Conservation (phyloP, 1,284 basidiomycete species). For the Peniophora sp. region DNA sequence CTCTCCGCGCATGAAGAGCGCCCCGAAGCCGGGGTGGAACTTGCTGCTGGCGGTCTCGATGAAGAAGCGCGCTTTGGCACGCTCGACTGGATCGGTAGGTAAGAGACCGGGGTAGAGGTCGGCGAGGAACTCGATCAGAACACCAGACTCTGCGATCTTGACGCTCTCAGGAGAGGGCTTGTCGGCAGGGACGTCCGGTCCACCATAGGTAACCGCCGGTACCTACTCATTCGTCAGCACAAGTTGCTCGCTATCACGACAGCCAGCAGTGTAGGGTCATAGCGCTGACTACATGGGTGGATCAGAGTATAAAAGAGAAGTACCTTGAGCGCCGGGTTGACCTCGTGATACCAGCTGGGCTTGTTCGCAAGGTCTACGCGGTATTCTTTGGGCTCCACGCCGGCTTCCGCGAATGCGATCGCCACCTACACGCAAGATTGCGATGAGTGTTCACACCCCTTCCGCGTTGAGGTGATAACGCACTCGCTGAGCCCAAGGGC, state of each 20-base stretch:
- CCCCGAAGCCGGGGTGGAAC: slow-evolving; percentile 28
- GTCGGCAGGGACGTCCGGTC: slow-evolving; percentile 40
- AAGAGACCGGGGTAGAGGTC: slow-evolving; percentile 45
- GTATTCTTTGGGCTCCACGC: slow-evolving; percentile 37
- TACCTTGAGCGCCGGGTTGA: slow-evolving; percentile 33
- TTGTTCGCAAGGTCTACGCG: slow-evolving; percentile 46
- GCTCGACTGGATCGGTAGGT: slow-evolving; percentile 43
- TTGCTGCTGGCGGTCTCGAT: slow-evolving; percentile 42
- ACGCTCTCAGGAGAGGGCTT: slow-evolving; percentile 46
- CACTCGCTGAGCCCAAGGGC: not conserved
- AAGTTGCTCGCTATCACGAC: too few relatives aligned
- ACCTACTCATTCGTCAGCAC: too few relatives aligned
- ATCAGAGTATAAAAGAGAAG: slow-evolving; percentile 2
- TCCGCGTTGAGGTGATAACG: not conserved
- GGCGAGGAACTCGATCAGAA: slow-evolving; percentile 56
- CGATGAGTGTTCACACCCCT: slow-evolving; percentile 29
- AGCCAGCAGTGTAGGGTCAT: too few relatives aligned
- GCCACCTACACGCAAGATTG: slow-evolving; percentile 31
- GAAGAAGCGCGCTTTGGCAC: slow-evolving; percentile 54
- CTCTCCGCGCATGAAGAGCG: slow-evolving; percentile 31
- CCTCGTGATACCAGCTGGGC: slow-evolving; percentile 28
- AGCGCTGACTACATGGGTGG: not conserved
- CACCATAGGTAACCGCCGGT: slow-evolving; percentile 51
- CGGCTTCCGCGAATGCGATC: slow-evolving; percentile 49
- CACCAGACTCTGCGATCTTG: slow-evolving; percentile 55